Evolutionary conservation across 257 asterid species (phyloP).

Genomic region (Ocimum tenuiflorum): DNA sequence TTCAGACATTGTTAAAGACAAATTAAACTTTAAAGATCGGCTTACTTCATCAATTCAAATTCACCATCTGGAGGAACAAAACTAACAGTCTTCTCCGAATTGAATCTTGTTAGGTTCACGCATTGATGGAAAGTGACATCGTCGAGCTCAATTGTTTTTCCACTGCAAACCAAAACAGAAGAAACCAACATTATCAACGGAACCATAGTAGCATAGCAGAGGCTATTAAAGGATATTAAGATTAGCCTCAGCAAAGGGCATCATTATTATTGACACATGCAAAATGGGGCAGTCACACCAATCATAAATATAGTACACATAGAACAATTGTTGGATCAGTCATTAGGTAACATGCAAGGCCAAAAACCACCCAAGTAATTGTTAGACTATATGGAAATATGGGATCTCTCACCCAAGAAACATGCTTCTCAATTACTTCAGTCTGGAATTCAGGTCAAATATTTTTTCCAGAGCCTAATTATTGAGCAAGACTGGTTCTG

Average conservation of each 20-base stretch:
- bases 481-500: no score
- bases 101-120: conserved; percentile 96
- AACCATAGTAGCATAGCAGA: no score
- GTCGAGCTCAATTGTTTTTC: conserved; percentile 97
- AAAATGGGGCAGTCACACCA: no score
- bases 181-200: conserved; percentile 15
- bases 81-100: conserved; percentile 96
- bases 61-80: conserved; percentile 99
- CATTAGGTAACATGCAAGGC: not conserved
- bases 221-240: no score
- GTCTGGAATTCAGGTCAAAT: no score
- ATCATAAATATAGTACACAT: not conserved
- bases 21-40: conserved; percentile 14
- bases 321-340: not conserved
- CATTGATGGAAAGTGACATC: conserved; percentile 99
- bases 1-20: not conserved
- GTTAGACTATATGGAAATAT: no score
- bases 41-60: conserved; percentile 99
- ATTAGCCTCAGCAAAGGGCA: no score
- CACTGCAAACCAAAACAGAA: conserved; percentile 51
- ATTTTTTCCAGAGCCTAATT: no score
- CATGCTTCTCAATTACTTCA: no score
- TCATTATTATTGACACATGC: no score
- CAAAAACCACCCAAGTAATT: no score
- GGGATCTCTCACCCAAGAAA: no score